Percentiles rank a stretch among this genome's conserved stretches.
These are phyloP conservation scores for Leishmania arabica DNA, from an alignment of 208 protist genomes.

Conservation along the genomic window DNA sequence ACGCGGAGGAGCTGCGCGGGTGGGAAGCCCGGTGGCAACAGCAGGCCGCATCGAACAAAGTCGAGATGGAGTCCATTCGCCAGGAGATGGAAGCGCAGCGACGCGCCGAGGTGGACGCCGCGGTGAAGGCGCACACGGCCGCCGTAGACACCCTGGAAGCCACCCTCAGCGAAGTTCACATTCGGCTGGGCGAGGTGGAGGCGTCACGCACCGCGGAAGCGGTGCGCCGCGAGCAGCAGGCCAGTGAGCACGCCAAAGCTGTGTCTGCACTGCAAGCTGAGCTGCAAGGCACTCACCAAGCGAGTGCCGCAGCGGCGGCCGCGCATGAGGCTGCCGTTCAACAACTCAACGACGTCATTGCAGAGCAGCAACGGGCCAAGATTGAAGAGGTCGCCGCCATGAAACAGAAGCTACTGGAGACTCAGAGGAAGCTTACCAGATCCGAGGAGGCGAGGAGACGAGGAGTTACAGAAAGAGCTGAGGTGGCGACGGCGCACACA, in stretches of 20 bases:
- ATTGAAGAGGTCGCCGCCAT: background rate
- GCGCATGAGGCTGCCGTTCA: slow-evolving; percentile 7
- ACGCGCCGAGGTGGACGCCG: background rate
- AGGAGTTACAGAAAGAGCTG: background rate
- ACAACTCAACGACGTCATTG: slow-evolving; percentile 30
- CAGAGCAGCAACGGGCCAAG: background rate
- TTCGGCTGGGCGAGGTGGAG: background rate
- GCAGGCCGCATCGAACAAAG: background rate
- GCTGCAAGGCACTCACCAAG: background rate
- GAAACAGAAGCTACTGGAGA: background rate
- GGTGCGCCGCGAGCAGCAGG: background rate
- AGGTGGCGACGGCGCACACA: slow-evolving; percentile 11
- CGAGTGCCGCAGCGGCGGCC: background rate
- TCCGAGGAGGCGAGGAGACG: slow-evolving; percentile 1
- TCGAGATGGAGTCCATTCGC: background rate
- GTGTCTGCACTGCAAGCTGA: background rate
- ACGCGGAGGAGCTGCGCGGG: slow-evolving; percentile 1
- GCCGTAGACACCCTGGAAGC: background rate
- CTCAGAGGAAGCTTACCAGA: background rate
- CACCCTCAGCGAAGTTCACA: background rate
- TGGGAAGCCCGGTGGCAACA: background rate
- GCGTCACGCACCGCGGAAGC: background rate
- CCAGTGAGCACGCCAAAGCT: background rate
- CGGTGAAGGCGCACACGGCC: background rate
- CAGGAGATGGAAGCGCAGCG: background rate